These are phyloP conservation scores for Neonectria sp. DNA, from an alignment of 2,329 filamentous ascomycete species.

Conservation along the genomic window DNA sequence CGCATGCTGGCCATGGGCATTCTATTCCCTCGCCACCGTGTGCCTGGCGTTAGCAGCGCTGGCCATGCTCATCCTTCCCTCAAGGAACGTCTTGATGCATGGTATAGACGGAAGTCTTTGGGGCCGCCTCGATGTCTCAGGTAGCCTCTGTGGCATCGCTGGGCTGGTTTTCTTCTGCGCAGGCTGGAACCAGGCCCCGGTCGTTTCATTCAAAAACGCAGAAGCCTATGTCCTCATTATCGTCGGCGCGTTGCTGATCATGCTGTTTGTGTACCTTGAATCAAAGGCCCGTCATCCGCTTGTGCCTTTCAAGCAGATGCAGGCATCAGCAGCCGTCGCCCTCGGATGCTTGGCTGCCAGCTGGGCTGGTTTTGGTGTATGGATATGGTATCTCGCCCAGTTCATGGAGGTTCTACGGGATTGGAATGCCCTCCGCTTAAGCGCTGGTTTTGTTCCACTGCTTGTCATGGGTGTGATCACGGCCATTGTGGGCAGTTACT, in stretches of 20 bases:
- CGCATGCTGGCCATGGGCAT: conserved; percentile 45
- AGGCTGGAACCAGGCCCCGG: conserved; percentile 46
- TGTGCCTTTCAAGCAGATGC: conserved; percentile 42
- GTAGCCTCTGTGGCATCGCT: conserved; percentile 30
- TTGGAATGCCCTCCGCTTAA: conserved; percentile 40
- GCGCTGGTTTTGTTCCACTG: conserved; percentile 43
- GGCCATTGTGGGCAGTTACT: conserved; percentile 36
- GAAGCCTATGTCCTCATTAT: conserved; percentile 41
- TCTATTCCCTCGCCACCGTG: conserved; percentile 41
- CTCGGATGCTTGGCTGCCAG: conserved; percentile 38
- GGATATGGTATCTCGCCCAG: conserved; percentile 46
- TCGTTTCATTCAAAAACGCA: conserved; percentile 35
- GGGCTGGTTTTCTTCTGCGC: conserved; percentile 40
- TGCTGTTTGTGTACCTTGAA: conserved; percentile 38
- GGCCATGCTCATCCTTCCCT: conserved; percentile 42
- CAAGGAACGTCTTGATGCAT: conserved; percentile 38
- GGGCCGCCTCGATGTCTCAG: conserved; percentile 42
- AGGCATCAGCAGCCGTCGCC: conserved; percentile 31
- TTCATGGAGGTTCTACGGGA: conserved; percentile 43
- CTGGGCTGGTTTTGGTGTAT: conserved; percentile 44
- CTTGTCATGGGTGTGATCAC: conserved; percentile 36
- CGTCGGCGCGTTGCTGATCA: conserved; percentile 32
- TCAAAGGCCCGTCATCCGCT: conserved; percentile 40
- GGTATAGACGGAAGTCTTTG: conserved; percentile 45
- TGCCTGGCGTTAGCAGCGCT: conserved; percentile 39